Conservation (phyloP, 2,329 filamentous ascomycete species). For the Colletotrichum caudatum region DNA sequence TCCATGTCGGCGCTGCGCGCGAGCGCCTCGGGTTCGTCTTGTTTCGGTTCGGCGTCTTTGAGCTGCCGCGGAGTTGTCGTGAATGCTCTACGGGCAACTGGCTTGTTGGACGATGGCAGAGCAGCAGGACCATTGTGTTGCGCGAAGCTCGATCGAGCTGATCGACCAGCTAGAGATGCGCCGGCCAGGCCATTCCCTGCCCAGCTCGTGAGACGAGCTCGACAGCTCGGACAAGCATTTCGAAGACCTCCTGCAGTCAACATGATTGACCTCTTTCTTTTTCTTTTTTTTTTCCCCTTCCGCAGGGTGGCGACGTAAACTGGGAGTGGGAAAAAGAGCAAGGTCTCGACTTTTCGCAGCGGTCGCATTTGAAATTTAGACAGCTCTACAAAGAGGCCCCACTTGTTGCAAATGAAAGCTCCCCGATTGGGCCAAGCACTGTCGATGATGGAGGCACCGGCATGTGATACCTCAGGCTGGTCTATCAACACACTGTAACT, state of each 20-base stretch:
- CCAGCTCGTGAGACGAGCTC: slow-evolving; percentile 28
- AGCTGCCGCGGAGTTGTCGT: slow-evolving; percentile 9
- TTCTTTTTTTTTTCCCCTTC: no score
- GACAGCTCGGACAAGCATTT: slow-evolving; percentile 37
- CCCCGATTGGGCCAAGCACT: slow-evolving; percentile 8
- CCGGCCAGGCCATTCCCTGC: neutral
- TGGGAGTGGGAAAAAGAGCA: neutral
- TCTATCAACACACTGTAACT: neutral
- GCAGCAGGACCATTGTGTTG: slow-evolving; percentile 21
- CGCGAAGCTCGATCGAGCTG: slow-evolving; percentile 8
- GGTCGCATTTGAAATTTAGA: slow-evolving; percentile 36
- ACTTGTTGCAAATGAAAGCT: slow-evolving; percentile 30
- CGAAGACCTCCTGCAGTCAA: slow-evolving; percentile 38
- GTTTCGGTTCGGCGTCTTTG: neutral
- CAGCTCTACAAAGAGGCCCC: slow-evolving; percentile 4
- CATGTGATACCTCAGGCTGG: neutral
- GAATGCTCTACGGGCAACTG: slow-evolving; percentile 15
- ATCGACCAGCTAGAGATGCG: neutral
- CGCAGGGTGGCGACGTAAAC: neutral
- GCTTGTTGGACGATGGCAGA: slow-evolving; percentile 10
- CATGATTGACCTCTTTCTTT: slow-evolving; percentile 26
- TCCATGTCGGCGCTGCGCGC: slow-evolving; percentile 62
- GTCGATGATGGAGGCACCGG: neutral
- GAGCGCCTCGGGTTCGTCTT: slow-evolving; percentile 42
- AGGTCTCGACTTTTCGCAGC: slow-evolving; percentile 6